Conservation (phyloP, 2,329 filamentous ascomycete species). For the Aureobasidium musti region DNA sequence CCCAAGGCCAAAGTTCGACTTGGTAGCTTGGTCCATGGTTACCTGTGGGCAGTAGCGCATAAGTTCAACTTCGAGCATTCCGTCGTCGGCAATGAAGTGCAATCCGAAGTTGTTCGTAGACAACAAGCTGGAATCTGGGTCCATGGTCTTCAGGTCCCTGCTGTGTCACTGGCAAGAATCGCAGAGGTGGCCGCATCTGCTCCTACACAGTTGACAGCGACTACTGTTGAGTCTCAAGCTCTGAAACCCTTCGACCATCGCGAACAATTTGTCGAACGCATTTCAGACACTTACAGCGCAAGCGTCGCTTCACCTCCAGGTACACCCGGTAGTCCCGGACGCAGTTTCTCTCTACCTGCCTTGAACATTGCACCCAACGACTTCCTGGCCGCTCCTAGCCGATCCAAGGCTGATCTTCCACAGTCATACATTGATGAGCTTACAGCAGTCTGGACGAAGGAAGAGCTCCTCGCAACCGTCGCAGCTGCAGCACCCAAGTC, state of each 20-base stretch:
- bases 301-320: constrained; percentile 63
- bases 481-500: constrained; percentile 68
- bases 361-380: constrained; percentile 47
- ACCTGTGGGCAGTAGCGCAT: constrained; percentile 78
- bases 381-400: constrained; percentile 31
- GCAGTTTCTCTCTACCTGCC: constrained; percentile 63
- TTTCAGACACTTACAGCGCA: constrained; percentile 70
- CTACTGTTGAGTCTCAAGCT: constrained; percentile 62
- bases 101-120: constrained; percentile 73
- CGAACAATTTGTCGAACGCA: constrained; percentile 68
- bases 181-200: constrained; percentile 44
- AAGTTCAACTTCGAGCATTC: constrained; percentile 75
- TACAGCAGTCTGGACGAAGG: constrained; percentile 76
- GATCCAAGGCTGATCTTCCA: constrained; percentile 62
- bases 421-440: constrained; percentile 70
- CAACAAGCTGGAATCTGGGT: constrained; percentile 78
- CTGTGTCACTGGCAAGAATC: constrained; percentile 64
- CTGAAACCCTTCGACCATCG: constrained; percentile 76
- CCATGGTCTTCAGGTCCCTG: constrained; percentile 69
- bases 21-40: constrained; percentile 83
- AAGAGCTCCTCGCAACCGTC: constrained; percentile 67
- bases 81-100: constrained; percentile 67
- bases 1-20: constrained; percentile 74
- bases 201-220: constrained; percentile 48
- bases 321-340: constrained; percentile 54